A percentile compares a stretch with the other conserved stretches of the same genome.
These are phyloP conservation scores for Fusarium metavorans DNA, from an alignment of 2,329 filamentous ascomycete species.

Conservation along the genomic window DNA sequence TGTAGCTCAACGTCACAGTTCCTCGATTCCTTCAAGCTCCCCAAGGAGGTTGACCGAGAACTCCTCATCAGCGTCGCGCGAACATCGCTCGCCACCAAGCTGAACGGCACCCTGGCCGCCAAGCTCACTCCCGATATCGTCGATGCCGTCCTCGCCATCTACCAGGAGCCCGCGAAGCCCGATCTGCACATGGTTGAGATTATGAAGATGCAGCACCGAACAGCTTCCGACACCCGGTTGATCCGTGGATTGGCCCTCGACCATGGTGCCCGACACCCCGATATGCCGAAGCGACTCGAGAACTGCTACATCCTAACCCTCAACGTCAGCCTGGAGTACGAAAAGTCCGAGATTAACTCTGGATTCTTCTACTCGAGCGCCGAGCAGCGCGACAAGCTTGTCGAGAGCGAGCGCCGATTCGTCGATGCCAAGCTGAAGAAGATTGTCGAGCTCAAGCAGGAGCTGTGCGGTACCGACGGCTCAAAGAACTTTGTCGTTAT, in stretches of 20 bases:
- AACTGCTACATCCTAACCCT: constrained; percentile 95
- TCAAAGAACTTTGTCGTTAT: constrained; percentile 98
- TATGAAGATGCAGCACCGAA: constrained; percentile 99
- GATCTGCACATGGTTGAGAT: constrained; percentile 99
- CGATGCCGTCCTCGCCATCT: constrained; percentile 94
- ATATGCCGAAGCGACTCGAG: constrained; percentile 97
- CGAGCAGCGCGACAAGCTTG: constrained; percentile 96
- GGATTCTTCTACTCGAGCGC: constrained; percentile 98
- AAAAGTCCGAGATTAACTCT: constrained; percentile 99
- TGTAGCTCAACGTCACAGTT: constrained; percentile 67
- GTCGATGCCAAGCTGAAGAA: constrained; percentile 97
- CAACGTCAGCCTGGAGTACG: constrained; percentile 97
- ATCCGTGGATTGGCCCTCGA: constrained; percentile 94
- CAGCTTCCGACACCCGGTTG: constrained; percentile 93
- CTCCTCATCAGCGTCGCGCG: constrained; percentile 92
- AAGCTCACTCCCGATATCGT: constrained; percentile 96
- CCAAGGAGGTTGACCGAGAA: constrained; percentile 90
- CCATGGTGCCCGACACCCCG: constrained; percentile 94
- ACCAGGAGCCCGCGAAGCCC: constrained; percentile 88
- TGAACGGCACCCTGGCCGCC: constrained; percentile 88
- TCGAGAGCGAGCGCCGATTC: constrained; percentile 95
- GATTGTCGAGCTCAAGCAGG: constrained; percentile 98
- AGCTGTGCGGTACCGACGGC: constrained; percentile 91
- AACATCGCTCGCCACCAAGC: constrained; percentile 94
- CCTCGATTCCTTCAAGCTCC: constrained; percentile 92